These are phyloP conservation scores for Crithidia acanthocephali DNA, from an alignment of 208 protist species.

Conservation along the genomic window DNA sequence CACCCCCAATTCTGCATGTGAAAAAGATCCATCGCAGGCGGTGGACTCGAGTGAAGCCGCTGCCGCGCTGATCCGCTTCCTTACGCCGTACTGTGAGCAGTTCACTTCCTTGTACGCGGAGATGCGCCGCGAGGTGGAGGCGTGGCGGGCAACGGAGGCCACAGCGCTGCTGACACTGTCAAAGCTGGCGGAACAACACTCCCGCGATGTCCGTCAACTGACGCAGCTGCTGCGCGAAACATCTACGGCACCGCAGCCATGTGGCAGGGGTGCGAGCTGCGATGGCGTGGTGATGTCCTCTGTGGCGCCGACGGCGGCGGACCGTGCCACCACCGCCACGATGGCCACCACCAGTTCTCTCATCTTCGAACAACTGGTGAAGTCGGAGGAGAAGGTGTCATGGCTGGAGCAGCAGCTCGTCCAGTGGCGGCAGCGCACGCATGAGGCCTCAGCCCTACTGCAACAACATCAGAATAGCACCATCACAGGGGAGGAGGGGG, in stretches of 20 bases:
- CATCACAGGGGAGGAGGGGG: background rate
- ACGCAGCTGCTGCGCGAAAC: constrained; percentile 12
- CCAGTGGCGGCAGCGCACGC: constrained; percentile 31
- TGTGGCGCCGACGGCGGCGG: background rate
- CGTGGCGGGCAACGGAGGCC: constrained; percentile 22
- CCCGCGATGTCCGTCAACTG: constrained; percentile 17
- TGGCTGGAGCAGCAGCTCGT: constrained; percentile 37
- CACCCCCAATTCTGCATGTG: background rate
- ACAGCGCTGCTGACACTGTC: constrained; percentile 14
- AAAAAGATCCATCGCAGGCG: background rate
- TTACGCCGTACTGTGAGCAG: constrained; percentile 31
- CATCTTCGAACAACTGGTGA: constrained; percentile 38
- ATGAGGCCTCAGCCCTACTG: constrained; percentile 15
- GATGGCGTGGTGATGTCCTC: background rate
- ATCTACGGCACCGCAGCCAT: background rate
- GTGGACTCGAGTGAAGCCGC: background rate
- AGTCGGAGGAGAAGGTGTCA: constrained; percentile 35
- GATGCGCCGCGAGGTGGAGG: constrained; percentile 19
- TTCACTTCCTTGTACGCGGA: constrained; percentile 8
- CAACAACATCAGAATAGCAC: background rate
- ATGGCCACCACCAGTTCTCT: constrained; percentile 30
- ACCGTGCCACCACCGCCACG: background rate
- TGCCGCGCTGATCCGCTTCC: constrained; percentile 12
- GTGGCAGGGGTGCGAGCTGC: background rate
- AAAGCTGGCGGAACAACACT: constrained; percentile 22